Evolutionary conservation across 495 filamentous ascomycete genomes (phyloP).

Genomic region (Tuber umbilicatum): DNA sequence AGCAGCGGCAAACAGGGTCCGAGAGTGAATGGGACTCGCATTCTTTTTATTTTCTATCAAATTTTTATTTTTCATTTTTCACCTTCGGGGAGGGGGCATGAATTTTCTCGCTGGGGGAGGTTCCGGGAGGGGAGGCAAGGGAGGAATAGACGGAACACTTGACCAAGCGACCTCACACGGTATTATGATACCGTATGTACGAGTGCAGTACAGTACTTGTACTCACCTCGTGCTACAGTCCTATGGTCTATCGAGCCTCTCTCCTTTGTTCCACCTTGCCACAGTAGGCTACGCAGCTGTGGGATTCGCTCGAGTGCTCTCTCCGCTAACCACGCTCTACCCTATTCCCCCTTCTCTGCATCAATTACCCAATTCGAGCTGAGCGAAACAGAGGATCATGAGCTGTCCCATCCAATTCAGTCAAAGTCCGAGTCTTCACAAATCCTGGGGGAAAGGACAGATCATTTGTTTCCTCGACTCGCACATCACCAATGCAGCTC

Average conservation of each 20-base stretch:
- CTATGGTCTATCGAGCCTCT: neutral
- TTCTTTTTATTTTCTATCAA: no score
- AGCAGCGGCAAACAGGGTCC: neutral
- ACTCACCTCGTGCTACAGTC: neutral
- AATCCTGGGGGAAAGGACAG: neutral
- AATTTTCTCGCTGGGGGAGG: neutral
- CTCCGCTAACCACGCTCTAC: neutral
- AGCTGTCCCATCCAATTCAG: neutral
- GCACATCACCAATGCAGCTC: neutral
- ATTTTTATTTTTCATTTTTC: neutral
- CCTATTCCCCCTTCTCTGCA: neutral
- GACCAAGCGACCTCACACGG: neutral
- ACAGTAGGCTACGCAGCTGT: neutral
- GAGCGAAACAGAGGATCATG: neutral
- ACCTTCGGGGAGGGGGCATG: neutral
- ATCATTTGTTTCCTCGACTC: neutral
- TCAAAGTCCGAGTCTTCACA: neutral
- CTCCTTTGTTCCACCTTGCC: neutral
- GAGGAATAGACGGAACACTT: neutral
- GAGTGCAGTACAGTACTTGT: no score
- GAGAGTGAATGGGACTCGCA: neutral
- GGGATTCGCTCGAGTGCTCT: neutral
- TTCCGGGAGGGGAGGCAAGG: neutral
- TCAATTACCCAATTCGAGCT: neutral
- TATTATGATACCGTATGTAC: no score